These are phyloP conservation scores for Sarocladiaceae sp. DNA, from an alignment of 2,329 filamentous ascomycete species.

Conservation along the genomic window DNA sequence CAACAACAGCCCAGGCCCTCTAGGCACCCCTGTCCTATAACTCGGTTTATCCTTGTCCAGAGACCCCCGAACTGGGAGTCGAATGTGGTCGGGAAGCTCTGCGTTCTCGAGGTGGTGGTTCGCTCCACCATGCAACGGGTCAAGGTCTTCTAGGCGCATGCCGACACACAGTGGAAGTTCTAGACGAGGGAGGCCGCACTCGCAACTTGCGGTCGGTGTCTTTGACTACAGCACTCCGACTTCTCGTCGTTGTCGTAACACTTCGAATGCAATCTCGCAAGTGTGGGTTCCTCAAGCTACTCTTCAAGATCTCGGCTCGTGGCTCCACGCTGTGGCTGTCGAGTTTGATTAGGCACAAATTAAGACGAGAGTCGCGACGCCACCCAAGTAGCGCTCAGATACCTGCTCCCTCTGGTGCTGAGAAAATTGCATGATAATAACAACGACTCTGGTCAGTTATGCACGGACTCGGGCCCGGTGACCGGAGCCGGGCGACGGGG, in stretches of 20 bases:
- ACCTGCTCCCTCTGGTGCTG: not conserved
- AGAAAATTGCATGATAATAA: not conserved
- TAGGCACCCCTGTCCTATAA: slow-evolving; percentile 3
- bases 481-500: not conserved
- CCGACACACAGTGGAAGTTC: not conserved
- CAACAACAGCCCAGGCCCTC: not conserved
- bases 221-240: not conserved
- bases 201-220: not conserved
- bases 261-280: not conserved
- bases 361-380: not conserved
- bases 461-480: slow-evolving; percentile 7
- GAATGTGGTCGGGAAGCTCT: not conserved
- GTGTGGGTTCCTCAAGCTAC: not conserved
- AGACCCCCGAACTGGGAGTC: slow-evolving; percentile 1
- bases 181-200: not conserved
- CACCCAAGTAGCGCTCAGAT: not conserved
- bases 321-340: slow-evolving; percentile 2
- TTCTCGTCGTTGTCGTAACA: not conserved
- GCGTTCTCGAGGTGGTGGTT: not conserved
- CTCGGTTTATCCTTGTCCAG: not conserved
- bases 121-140: not conserved
- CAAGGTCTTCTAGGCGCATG: too few species aligned
- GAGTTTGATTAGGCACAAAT: not conserved
- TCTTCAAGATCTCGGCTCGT: not conserved
- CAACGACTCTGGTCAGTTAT: slow-evolving; percentile 1